These are phyloP conservation scores for Apophysomyces variabilis DNA, from an alignment of 371 early-diverging fungal genomes.

Conservation along the genomic window DNA sequence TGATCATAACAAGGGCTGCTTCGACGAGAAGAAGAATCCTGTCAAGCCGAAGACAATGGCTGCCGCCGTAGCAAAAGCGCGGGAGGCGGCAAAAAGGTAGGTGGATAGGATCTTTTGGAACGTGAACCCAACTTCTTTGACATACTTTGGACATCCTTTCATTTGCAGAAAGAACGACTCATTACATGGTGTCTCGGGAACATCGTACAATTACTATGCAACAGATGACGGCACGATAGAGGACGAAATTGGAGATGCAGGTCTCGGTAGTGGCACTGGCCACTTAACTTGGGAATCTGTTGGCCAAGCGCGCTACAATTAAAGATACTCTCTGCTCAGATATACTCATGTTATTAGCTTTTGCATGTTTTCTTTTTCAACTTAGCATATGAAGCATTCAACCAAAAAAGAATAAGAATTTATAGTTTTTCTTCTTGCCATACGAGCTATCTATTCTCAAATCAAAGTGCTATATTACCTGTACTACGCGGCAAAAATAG, in stretches of 20 bases:
- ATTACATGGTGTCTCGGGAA: not conserved
- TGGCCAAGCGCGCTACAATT: constrained; percentile 1
- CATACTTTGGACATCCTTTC: not conserved
- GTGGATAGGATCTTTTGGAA: not conserved
- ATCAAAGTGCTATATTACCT: constrained; percentile 2
- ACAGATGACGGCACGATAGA: not conserved
- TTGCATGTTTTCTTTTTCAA: too few species aligned
- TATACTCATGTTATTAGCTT: too few species aligned
- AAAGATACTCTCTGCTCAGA: not conserved
- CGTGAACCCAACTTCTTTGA: not conserved
- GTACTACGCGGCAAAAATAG: constrained; percentile 3
- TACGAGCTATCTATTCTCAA: not conserved
- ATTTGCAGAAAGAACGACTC: not conserved
- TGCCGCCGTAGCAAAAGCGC: constrained; percentile 1
- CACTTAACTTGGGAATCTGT: constrained; percentile 5
- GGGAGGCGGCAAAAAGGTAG: not conserved
- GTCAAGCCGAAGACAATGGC: constrained; percentile 4
- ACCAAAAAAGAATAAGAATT: too few species aligned
- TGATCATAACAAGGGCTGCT: too few species aligned
- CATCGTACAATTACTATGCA: not conserved
- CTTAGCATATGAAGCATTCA: too few species aligned
- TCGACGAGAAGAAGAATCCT: not conserved
- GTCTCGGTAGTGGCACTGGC: not conserved
- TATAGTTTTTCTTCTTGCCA: too few species aligned
- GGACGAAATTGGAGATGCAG: constrained; percentile 1